Percentiles rank a stretch among this genome's conserved stretches.
Conservation (phyloP, 805 yeast genomes). For the Kluyveromyces lactis region DNA sequence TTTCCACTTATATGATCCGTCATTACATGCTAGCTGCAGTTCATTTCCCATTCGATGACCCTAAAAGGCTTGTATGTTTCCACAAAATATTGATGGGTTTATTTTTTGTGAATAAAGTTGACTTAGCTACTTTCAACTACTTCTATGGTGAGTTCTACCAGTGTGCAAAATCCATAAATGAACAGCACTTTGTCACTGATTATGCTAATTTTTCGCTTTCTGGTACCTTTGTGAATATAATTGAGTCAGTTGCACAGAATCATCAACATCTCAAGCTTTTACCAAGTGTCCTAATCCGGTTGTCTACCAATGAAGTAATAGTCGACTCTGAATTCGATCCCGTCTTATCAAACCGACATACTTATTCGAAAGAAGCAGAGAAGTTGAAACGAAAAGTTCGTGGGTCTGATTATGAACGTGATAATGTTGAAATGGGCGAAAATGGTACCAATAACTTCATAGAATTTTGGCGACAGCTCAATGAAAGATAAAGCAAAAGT, state of each 20-base stretch:
- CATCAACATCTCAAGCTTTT: not conserved
- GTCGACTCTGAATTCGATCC: not conserved
- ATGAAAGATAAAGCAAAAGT: not conserved
- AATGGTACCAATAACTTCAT: not conserved
- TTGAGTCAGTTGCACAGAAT: not conserved
- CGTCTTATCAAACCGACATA: not conserved
- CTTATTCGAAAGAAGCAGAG: not conserved
- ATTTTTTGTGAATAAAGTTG: conserved; percentile 37
- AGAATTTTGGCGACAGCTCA: conserved; percentile 1
- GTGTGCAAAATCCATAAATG: not conserved
- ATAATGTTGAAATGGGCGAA: not conserved
- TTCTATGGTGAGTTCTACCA: conserved; percentile 29
- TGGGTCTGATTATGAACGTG: not conserved
- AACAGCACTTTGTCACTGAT: not conserved
- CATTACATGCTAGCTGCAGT: conserved; percentile 32
- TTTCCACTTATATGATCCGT: conserved; percentile 31
- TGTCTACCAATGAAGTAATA: conserved; percentile 2
- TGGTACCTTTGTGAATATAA: conserved; percentile 1
- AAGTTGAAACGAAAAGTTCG: conserved; percentile 2
- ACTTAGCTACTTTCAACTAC: conserved; percentile 35
- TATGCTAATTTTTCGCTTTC: conserved; percentile 3
- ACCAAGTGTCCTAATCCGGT: not conserved
- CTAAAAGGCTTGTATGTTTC: conserved; percentile 26
- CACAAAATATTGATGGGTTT: conserved; percentile 37
- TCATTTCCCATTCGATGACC: conserved; percentile 32